Evolutionary conservation across 202 grass and related monocot species (phyloP).

Genomic region (Carex arenaria): DNA sequence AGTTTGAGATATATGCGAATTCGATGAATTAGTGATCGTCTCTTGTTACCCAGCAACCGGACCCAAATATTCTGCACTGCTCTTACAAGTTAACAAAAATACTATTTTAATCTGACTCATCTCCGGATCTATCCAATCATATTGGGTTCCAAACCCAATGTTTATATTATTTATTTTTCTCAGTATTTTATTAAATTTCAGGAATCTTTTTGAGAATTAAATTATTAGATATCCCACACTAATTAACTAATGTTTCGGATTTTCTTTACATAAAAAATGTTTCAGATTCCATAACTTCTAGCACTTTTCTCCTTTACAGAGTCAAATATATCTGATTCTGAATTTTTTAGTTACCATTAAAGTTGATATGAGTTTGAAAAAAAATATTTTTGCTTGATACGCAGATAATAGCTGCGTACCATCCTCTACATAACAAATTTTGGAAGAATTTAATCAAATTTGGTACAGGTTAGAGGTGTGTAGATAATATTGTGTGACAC

Average conservation of each 20-base stretch:
- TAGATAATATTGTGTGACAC: too few species aligned
- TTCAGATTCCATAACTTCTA: not conserved
- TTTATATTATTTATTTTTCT: not conserved
- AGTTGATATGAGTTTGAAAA: too few species aligned
- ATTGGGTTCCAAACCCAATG: not conserved
- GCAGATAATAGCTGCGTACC: too few species aligned
- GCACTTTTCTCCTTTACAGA: too few species aligned
- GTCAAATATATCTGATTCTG: too few species aligned
- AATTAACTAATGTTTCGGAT: not conserved
- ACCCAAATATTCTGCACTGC: not conserved
- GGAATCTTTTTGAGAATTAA: not conserved
- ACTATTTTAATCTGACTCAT: slow-evolving; percentile 1
- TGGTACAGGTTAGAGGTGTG: too few species aligned
- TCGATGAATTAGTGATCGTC: too few species aligned
- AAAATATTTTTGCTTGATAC: too few species aligned
- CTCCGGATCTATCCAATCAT: not conserved
- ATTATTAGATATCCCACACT: not conserved
- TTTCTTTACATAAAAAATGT: not conserved
- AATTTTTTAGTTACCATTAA: too few species aligned
- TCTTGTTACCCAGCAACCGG: not conserved
- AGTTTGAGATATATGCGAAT: too few species aligned
- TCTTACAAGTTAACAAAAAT: slow-evolving; percentile 7
- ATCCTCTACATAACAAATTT: too few species aligned
- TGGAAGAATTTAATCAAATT: too few species aligned
- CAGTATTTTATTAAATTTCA: not conserved